A percentile compares a stretch with the other conserved stretches of the same genome.
Evolutionary conservation across 805 yeast genomes (phyloP).

Genomic region (Metschnikowia corniflorae): DNA sequence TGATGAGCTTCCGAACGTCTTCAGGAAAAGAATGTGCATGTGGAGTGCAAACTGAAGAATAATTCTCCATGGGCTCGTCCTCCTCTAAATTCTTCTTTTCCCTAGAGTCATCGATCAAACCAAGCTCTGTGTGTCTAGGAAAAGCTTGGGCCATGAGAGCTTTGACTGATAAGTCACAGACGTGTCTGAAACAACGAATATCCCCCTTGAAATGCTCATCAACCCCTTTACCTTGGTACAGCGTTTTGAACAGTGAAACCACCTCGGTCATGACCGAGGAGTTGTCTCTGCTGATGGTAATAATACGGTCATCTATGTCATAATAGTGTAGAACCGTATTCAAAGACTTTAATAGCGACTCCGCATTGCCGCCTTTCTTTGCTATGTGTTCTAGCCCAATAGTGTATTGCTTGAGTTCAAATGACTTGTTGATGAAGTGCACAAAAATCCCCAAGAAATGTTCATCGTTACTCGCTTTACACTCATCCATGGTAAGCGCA

Average conservation of each 20-base stretch:
- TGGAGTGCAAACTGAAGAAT: background rate
- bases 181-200: conserved; percentile 5
- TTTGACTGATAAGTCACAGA: conserved; percentile 2
- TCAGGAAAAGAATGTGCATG: conserved; percentile 1
- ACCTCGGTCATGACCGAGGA: conserved; percentile 5
- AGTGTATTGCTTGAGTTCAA: conserved; percentile 4
- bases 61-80: background rate
- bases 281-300: conserved; percentile 5
- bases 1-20: conserved; percentile 1
- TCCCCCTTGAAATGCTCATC: conserved; percentile 3
- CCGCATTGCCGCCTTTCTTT: conserved; percentile 4
- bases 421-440: conserved; percentile 3
- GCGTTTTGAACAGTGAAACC: conserved; percentile 2
- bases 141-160: conserved; percentile 8
- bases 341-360: background rate
- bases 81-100: background rate
- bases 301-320: conserved; percentile 6
- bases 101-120: background rate
- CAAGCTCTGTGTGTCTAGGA: background rate
- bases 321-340: conserved; percentile 3
- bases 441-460: conserved; percentile 4
- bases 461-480: conserved; percentile 3
- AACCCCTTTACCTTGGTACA: conserved; percentile 3
- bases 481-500: conserved; percentile 4
- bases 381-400: conserved; percentile 6